phyloP scores from a whole-genome alignment of 768 basidiomycete genomes.

The Pisolithus marmoratus region DNA sequence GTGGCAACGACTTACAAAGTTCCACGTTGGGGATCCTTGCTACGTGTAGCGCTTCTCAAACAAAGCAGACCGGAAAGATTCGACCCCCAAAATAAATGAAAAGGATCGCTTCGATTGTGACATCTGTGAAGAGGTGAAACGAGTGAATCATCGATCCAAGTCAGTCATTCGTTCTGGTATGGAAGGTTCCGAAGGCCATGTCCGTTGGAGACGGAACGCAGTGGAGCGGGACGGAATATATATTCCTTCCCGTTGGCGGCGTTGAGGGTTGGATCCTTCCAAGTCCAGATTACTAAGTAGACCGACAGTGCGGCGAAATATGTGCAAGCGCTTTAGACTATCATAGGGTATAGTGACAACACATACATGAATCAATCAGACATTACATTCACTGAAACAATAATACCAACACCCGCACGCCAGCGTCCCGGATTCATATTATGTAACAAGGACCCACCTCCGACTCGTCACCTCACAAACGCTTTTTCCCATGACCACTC shows the following conservation, averaged over 20 bases:
- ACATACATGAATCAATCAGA: too few species aligned
- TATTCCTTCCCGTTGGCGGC: neutral
- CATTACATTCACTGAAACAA: too few species aligned
- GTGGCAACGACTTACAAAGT: too few species aligned
- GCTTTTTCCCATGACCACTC: conserved; percentile 2
- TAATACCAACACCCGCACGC: too few species aligned
- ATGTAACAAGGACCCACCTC: too few species aligned
- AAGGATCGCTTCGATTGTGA: neutral
- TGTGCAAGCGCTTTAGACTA: neutral
- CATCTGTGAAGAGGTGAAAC: neutral
- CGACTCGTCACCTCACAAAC: too few species aligned
- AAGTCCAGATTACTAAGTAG: too few species aligned
- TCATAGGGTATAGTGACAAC: neutral
- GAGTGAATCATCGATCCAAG: neutral
- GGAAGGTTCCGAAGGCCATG: neutral
- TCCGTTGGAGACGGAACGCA: neutral
- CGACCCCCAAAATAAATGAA: neutral
- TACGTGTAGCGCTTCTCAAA: too few species aligned
- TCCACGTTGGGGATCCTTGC: too few species aligned
- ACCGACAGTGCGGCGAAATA: too few species aligned
- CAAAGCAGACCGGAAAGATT: neutral
- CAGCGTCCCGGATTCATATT: too few species aligned
- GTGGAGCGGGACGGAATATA: neutral
- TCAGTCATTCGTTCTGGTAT: neutral
- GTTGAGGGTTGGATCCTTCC: too few species aligned